Evolutionary conservation across 1,284 basidiomycete species (phyloP).

Genomic region (Fistulinella staudtii): DNA sequence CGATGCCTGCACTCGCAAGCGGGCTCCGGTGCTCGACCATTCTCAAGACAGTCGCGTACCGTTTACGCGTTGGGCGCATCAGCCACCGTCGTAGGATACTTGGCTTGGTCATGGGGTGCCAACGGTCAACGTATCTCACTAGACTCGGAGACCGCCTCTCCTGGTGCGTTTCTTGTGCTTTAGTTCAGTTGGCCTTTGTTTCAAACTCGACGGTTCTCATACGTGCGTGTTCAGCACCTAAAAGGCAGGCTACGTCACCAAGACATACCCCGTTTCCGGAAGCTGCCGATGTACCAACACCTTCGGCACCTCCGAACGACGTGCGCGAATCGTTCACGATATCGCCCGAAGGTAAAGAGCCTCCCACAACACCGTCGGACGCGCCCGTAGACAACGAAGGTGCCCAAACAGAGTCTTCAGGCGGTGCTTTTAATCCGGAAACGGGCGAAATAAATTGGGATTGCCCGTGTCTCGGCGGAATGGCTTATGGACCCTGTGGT

Average conservation of each 20-base stretch:
- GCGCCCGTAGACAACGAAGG: constrained; percentile 23
- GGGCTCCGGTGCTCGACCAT: constrained; percentile 9
- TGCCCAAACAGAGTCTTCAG: constrained; percentile 34
- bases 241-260: constrained; percentile 9
- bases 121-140: constrained; percentile 23
- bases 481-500: constrained; percentile 97
- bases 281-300: constrained; percentile 11
- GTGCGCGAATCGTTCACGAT: constrained; percentile 3
- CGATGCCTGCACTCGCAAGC: constrained; percentile 28
- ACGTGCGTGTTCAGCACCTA: constrained; percentile 11
- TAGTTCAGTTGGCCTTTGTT: too few relatives aligned
- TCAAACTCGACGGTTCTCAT: too few relatives aligned
- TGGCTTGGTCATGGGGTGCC: constrained; percentile 27
- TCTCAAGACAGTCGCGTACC: constrained; percentile 18
- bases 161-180: constrained; percentile 16
- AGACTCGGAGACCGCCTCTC: constrained; percentile 24
- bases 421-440: constrained; percentile 79
- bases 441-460: constrained; percentile 99
- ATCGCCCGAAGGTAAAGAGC: constrained; percentile 1
- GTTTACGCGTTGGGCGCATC: constrained; percentile 29
- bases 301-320: constrained; percentile 4
- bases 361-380: constrained; percentile 5
- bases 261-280: constrained; percentile 2
- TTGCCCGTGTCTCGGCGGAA: constrained; percentile 95
- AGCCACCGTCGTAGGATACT: constrained; percentile 23